Percentiles rank a stretch among this genome's conserved stretches.
phyloP scores from a whole-genome alignment of 768 basidiomycete genomes.

The Kwoniella sp. region DNA sequence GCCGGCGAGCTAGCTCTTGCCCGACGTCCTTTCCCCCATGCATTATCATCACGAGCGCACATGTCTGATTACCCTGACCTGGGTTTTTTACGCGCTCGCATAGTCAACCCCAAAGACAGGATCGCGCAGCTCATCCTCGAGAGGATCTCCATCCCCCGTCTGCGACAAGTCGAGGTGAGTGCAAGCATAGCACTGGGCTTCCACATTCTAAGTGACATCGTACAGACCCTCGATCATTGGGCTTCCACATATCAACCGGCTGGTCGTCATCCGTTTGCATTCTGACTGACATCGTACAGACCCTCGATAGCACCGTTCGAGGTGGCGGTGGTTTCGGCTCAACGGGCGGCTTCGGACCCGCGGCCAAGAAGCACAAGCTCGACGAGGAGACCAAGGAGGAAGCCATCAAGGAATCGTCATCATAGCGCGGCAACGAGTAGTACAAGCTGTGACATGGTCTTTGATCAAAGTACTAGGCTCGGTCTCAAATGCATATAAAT shows the following conservation, averaged over 20 bases:
- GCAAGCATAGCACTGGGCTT: no score
- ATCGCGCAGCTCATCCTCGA: conserved; percentile 94
- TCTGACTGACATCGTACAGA: conserved; percentile 58
- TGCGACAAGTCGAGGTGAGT: conserved; percentile 79
- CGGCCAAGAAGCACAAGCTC: conserved; percentile 21
- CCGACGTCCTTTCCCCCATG: background rate
- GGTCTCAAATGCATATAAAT: background rate
- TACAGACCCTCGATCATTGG: no score
- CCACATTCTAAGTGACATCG: background rate
- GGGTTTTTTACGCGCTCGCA: no score
- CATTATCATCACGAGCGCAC: background rate
- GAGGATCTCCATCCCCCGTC: conserved; percentile 78
- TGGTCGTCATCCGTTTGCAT: background rate
- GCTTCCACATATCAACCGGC: no score
- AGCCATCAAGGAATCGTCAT: background rate
- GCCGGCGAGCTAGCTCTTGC: no score
- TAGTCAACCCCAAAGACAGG: conserved; percentile 88
- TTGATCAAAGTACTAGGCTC: background rate
- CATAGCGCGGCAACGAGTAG: background rate
- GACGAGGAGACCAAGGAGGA: conserved; percentile 8
- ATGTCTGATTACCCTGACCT: no score
- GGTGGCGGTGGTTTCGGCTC: conserved; percentile 89
- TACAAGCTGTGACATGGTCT: no score
- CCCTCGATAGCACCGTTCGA: conserved; percentile 80
- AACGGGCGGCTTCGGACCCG: conserved; percentile 69